Evolutionary conservation across 306 rosid genomes (phyloP).

Genomic region (Casuarina cunninghamiana): DNA sequence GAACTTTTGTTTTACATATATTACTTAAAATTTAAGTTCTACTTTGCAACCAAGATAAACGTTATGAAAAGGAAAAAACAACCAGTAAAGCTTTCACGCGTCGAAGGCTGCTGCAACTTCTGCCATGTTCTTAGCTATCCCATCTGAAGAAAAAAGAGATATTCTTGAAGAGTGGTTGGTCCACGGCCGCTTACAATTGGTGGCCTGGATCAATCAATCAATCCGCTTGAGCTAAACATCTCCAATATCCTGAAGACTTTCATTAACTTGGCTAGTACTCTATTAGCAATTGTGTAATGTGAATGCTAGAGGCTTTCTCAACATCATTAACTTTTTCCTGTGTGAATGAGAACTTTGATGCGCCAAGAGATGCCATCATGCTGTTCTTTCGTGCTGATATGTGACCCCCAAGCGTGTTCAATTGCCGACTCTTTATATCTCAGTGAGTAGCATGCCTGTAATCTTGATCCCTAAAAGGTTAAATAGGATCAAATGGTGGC

Average conservation of each 20-base stretch:
- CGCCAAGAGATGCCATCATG: neutral
- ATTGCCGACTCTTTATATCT: too few species aligned
- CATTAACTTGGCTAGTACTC: neutral
- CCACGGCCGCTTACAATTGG: neutral
- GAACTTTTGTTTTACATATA: too few species aligned
- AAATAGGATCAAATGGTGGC: too few species aligned
- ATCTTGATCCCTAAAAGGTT: too few species aligned
- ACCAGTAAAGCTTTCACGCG: neutral
- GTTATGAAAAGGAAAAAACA: too few species aligned
- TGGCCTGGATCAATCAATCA: neutral
- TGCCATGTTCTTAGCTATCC: neutral
- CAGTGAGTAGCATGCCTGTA: too few species aligned
- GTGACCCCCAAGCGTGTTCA: neutral
- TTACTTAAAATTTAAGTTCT: too few species aligned
- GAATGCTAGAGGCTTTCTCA: neutral
- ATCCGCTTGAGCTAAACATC: neutral
- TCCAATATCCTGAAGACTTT: neutral
- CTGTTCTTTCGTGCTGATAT: neutral
- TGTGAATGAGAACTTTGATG: neutral
- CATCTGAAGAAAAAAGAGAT: neutral
- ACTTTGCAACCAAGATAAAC: too few species aligned
- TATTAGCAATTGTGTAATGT: too few species aligned
- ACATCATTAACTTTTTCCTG: too few species aligned
- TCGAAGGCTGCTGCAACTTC: neutral
- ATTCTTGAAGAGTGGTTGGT: neutral